Base-by-base conservation (phyloP, 2,329 filamentous ascomycete species). In the Mycocentrospora acerina region DNA sequence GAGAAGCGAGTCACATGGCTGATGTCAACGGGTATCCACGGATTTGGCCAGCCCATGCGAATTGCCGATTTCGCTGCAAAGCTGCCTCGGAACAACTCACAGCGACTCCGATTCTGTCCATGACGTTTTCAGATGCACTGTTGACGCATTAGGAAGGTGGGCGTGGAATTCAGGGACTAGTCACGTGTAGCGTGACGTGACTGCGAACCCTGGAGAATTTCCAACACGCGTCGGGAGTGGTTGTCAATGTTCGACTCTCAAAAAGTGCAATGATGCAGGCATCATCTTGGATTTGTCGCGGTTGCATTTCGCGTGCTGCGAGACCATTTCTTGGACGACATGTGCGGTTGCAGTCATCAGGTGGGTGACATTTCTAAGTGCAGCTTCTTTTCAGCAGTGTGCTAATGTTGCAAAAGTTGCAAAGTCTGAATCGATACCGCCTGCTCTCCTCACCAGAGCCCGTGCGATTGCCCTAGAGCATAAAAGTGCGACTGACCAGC, bases 391-490 rank as follows among this genome's bases (percentile, higher is more conserved):
- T 17, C 7, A 15, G 7, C 24, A 17, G 13, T 27, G 30, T 16
- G 28, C 49, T 62, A 25, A 55, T 34, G 8, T 30, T 19, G 14
- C 24, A 34, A 24, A 31, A 53, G 58, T 50, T 58, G 41, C 57
- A 4, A 45, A 42, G 25, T 18, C 52, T 18, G 59, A 62, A 34
- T 50, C 62, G 18, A 62, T 83, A 30, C 80, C 79, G 14, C 71
- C 78, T 24, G 71, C 75, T 12, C 68, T 84, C 8, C 71, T 85
- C 18, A 68, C 68, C 3, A 69, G 79, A 48, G 81, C 81, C 32
- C 76, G 77, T 46, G 62, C 70, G 19, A 64, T 84, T 16, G 74
- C 77, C 11, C 54, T 67, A 13, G 80, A 84, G 56, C 78, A 83
- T 65, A 65, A 70, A 7, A 62, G 66, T n/a, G 70, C 83, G 18